Evolutionary conservation across 2,329 filamentous ascomycete genomes (phyloP).

Genomic region (Anisogramma anomala): DNA sequence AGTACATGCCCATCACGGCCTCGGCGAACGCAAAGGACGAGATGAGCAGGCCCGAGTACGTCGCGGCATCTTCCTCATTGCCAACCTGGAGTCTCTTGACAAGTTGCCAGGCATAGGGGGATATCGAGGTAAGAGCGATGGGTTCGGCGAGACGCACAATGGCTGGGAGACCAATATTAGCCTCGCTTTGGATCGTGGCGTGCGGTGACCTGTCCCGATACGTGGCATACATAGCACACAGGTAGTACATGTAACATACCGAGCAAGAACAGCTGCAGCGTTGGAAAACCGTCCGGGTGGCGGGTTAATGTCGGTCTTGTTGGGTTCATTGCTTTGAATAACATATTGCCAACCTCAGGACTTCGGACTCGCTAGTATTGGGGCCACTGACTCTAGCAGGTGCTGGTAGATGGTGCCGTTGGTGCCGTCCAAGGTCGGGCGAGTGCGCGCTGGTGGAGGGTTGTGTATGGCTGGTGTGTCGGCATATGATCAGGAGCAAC

Average conservation of each 20-base stretch:
- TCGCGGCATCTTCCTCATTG: conserved; percentile 63
- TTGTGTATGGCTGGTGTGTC: no score
- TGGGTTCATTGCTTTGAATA: conserved; percentile 37
- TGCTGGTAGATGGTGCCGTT: no score
- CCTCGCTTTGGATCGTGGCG: background rate
- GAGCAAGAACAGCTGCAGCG: conserved; percentile 70
- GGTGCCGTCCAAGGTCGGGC: no score
- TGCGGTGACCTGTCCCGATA: conserved; percentile 11
- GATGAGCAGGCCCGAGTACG: conserved; percentile 79
- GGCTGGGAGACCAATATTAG: conserved; percentile 37
- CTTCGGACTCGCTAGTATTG: no score
- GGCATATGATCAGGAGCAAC: no score
- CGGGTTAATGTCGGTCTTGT: conserved; percentile 38
- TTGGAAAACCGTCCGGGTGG: conserved; percentile 66
- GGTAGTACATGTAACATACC: no score
- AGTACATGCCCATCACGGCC: conserved; percentile 74
- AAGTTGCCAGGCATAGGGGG: conserved; percentile 80
- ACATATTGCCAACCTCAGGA: conserved; percentile 33
- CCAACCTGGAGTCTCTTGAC: conserved; percentile 67
- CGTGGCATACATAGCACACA: no score
- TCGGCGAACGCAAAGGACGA: conserved; percentile 77
- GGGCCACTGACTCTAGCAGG: no score
- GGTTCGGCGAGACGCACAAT: conserved; percentile 89
- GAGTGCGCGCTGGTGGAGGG: no score
- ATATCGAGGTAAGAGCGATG: conserved; percentile 85